Evolutionary conservation across 2,329 filamentous ascomycete genomes (phyloP).

Genomic region (Trichoderma cornu-damae): DNA sequence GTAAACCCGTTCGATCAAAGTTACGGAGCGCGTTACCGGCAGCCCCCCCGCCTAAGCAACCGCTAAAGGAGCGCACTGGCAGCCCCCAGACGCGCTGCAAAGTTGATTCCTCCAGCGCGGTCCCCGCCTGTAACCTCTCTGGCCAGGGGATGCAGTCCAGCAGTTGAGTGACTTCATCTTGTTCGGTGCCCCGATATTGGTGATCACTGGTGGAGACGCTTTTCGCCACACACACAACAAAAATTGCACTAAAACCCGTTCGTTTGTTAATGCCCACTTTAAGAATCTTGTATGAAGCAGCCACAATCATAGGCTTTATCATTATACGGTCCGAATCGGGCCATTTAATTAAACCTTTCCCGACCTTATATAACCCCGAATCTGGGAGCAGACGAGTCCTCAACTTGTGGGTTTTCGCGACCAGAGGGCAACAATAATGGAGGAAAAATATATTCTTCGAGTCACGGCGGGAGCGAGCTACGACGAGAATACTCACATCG

Average conservation of each 20-base stretch:
- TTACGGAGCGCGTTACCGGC: too few species aligned
- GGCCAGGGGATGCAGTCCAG: too few species aligned
- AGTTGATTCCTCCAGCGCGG: slow-evolving; percentile 2
- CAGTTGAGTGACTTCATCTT: too few species aligned
- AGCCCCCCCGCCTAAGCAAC: background rate
- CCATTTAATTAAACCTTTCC: slow-evolving; percentile 12
- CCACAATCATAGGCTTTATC: slow-evolving; percentile 9
- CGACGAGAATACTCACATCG: slow-evolving; percentile 63
- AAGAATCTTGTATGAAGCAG: slow-evolving; percentile 12
- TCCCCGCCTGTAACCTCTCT: background rate
- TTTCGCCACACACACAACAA: slow-evolving; percentile 3
- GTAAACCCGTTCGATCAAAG: background rate
- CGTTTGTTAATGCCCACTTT: slow-evolving; percentile 12
- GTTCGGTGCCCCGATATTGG: too few species aligned
- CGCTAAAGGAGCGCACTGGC: background rate
- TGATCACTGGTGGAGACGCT: too few species aligned
- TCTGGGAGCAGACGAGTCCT: background rate
- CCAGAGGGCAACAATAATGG: slow-evolving; percentile 38
- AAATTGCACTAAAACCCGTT: slow-evolving; percentile 1
- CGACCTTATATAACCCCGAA: background rate
- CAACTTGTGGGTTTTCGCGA: background rate
- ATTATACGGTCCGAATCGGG: slow-evolving; percentile 12
- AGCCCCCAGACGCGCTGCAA: slow-evolving; percentile 12
- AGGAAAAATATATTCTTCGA: slow-evolving; percentile 70
- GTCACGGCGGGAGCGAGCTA: slow-evolving; percentile 79